These are phyloP conservation scores for Dorcoceras hygrometricum DNA, from an alignment of 257 asterid species.

Conservation along the genomic window DNA sequence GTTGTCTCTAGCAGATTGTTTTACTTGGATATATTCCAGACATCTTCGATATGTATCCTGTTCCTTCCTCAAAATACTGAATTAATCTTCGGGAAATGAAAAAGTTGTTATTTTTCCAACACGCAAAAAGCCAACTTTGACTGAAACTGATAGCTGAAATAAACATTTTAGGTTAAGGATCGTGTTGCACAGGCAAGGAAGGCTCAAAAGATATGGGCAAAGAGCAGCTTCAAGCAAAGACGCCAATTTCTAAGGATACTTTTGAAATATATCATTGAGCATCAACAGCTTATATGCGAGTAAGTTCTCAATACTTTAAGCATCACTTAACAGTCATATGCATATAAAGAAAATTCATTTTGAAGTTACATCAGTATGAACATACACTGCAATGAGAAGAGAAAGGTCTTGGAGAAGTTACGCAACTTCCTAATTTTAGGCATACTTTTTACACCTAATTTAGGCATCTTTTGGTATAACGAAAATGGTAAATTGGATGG, in stretches of 20 bases:
- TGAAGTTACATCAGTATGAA: neutral
- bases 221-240: slow-evolving; percentile 95
- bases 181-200: slow-evolving; percentile 86
- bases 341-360: neutral
- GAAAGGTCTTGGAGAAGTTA: neutral
- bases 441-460: too few relatives aligned
- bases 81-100: slow-evolving; percentile 8
- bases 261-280: slow-evolving; percentile 88
- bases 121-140: neutral
- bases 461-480: neutral
- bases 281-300: slow-evolving; percentile 99
- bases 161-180: slow-evolving; percentile 68
- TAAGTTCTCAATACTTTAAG: slow-evolving; percentile 38
- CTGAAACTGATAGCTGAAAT: slow-evolving; percentile 25
- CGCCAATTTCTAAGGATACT: slow-evolving; percentile 92
- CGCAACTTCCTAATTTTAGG: neutral
- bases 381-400: neutral
- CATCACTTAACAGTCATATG: neutral
- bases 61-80: slow-evolving; percentile 4
- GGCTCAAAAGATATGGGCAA: slow-evolving; percentile 91
- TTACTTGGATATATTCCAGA: slow-evolving; percentile 10
- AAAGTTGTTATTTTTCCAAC: slow-evolving; percentile 17
- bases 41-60: slow-evolving; percentile 8
- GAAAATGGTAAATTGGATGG: neutral
- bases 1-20: slow-evolving; percentile 9